Evolutionary conservation across 2,329 filamentous ascomycete genomes (phyloP).

Genomic region (Xylaria sp.): DNA sequence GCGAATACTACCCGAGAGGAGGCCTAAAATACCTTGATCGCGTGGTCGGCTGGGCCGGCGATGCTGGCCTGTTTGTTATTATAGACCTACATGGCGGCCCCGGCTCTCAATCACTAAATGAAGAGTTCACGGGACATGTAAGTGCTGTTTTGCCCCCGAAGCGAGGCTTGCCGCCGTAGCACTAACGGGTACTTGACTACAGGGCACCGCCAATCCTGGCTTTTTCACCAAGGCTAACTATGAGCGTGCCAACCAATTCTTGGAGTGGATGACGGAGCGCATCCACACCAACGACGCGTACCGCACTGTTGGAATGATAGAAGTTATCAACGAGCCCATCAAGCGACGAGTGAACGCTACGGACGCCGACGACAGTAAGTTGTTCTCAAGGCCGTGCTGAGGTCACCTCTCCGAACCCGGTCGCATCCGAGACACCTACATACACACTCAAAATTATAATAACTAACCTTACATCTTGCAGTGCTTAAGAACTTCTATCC

Average conservation of each 20-base stretch:
- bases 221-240: slow-evolving; percentile 63
- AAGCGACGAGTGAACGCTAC: slow-evolving; percentile 42
- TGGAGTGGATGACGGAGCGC: slow-evolving; percentile 59
- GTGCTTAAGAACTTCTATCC: slow-evolving; percentile 58
- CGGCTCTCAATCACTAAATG: slow-evolving; percentile 53
- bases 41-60: slow-evolving; percentile 56
- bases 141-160: background rate
- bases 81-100: slow-evolving; percentile 60
- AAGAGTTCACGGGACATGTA: slow-evolving; percentile 56
- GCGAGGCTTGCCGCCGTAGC: no score
- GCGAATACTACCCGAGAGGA: slow-evolving; percentile 54
- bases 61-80: slow-evolving; percentile 59
- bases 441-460: background rate
- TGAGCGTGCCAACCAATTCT: slow-evolving; percentile 58
- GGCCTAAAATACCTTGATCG: slow-evolving; percentile 56
- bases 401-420: background rate
- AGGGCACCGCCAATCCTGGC: slow-evolving; percentile 46
- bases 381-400: background rate
- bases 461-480: background rate
- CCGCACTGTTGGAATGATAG: slow-evolving; percentile 61
- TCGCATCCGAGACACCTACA: no score
- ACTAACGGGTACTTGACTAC: background rate
- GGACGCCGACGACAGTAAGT: slow-evolving; percentile 41
- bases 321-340: slow-evolving; percentile 63
- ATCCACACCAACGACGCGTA: slow-evolving; percentile 56